Conservation (phyloP, 768 basidiomycete species). For the Neoboletus magnificus region DNA sequence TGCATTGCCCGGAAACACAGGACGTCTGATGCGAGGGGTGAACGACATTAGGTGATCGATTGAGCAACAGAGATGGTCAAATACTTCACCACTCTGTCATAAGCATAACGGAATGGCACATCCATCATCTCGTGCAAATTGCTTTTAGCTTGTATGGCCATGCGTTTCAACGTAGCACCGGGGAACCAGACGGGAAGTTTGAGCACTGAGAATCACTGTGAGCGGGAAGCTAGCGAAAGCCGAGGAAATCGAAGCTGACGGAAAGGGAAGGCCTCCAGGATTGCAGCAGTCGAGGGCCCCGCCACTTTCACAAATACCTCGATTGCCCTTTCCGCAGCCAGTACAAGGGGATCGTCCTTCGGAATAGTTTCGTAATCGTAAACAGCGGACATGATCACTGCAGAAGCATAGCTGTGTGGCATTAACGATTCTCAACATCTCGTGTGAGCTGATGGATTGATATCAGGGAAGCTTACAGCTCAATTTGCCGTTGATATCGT, state of each 20-base stretch:
- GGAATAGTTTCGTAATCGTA: constrained; percentile 32
- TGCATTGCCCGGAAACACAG: constrained; percentile 24
- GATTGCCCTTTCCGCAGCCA: constrained; percentile 31
- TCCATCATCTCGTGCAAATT: constrained; percentile 30
- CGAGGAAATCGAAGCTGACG: constrained; percentile 21
- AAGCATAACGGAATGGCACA: constrained; percentile 29
- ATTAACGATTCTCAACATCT: constrained; percentile 1
- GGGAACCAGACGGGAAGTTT: constrained; percentile 35
- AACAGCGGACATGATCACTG: constrained; percentile 32
- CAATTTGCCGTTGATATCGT: constrained; percentile 27
- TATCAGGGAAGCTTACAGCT: constrained; percentile 24
- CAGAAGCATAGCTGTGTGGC: constrained; percentile 29
- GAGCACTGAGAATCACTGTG: constrained; percentile 23
- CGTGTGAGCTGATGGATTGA: neutral
- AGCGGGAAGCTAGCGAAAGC: constrained; percentile 1
- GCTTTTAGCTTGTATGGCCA: constrained; percentile 29
- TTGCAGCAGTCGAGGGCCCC: constrained; percentile 23
- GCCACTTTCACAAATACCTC: constrained; percentile 23
- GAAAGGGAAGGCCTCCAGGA: constrained; percentile 33
- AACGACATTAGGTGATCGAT: neutral
- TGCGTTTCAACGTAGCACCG: constrained; percentile 32
- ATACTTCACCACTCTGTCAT: constrained; percentile 21
- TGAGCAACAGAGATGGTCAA: neutral
- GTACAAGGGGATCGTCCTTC: constrained; percentile 27
- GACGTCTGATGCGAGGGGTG: constrained; percentile 10